These are phyloP conservation scores for Cryoendolithus antarcticus DNA, from an alignment of 2,329 filamentous ascomycete species.

Conservation along the genomic window DNA sequence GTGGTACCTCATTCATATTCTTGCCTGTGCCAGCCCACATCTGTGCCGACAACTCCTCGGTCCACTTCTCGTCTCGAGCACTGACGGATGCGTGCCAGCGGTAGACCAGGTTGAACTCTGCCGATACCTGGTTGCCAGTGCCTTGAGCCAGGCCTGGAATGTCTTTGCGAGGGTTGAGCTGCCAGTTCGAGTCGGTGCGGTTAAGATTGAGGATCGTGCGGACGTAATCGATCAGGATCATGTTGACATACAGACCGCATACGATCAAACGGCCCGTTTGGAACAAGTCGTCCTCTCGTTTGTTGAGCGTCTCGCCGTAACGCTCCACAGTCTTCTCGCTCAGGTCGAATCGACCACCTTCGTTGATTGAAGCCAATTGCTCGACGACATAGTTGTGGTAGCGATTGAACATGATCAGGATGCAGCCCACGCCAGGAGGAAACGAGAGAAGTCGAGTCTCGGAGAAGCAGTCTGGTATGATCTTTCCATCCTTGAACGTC, in stretches of 20 bases:
- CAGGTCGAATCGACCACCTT: constrained; percentile 62
- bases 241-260: constrained; percentile 42
- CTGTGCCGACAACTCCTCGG: constrained; percentile 25
- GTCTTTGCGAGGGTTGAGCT: constrained; percentile 30
- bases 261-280: constrained; percentile 40
- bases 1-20: constrained; percentile 9
- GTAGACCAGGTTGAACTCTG: constrained; percentile 44
- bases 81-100: constrained; percentile 38
- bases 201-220: constrained; percentile 40
- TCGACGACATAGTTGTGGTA: constrained; percentile 82
- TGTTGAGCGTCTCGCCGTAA: constrained; percentile 21
- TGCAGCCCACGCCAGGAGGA: constrained; percentile 54
- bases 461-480: constrained; percentile 60
- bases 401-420: constrained; percentile 55
- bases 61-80: constrained; percentile 34
- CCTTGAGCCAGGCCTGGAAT: constrained; percentile 26
- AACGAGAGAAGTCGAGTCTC: constrained; percentile 53
- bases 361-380: constrained; percentile 75
- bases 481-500: constrained; percentile 51
- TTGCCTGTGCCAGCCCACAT: constrained; percentile 13
- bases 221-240: constrained; percentile 42
- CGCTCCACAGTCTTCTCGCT: constrained; percentile 40
- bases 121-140: constrained; percentile 39
- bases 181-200: constrained; percentile 30
- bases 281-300: constrained; percentile 37